Evolutionary conservation across 371 early-diverging fungal genomes (phyloP).

Genomic region (Mortierella polycephala): DNA sequence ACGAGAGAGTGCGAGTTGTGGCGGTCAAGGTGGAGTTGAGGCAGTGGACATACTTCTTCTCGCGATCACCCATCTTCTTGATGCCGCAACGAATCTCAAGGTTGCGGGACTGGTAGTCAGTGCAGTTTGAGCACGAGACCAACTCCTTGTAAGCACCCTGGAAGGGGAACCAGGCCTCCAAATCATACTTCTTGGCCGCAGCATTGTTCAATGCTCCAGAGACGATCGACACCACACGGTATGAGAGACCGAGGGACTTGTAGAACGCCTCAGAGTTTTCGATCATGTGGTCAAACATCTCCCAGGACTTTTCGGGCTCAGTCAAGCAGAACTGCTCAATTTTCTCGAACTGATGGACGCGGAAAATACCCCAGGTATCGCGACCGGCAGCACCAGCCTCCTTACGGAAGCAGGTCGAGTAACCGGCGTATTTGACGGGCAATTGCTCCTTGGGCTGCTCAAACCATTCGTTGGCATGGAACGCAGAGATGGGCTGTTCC

Average conservation of each 20-base stretch:
- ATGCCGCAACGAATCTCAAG: conserved; percentile 98
- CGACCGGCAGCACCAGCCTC: conserved; percentile 99
- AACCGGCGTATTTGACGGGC: conserved; percentile 97
- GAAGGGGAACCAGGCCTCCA: conserved; percentile 99
- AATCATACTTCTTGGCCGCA: conserved; percentile 99
- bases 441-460: conserved; percentile 90
- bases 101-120: conserved; percentile 97
- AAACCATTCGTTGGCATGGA: conserved; percentile 98
- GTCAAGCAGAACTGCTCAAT: conserved; percentile 99
- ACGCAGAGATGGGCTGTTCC: conserved; percentile 99
- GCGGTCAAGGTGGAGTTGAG: conserved; percentile 99
- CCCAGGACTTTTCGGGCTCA: conserved; percentile 97
- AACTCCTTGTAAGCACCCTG: conserved; percentile 99
- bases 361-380: conserved; percentile 99
- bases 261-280: conserved; percentile 95
- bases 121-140: conserved; percentile 99
- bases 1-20: conserved; percentile 98
- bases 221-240: conserved; percentile 95
- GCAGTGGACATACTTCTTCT: conserved; percentile 99
- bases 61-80: conserved; percentile 95
- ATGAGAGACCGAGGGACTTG: conserved; percentile 94
- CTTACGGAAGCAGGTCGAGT: conserved; percentile 99
- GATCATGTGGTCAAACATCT: conserved; percentile 98
- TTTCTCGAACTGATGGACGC: conserved; percentile 99
- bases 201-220: conserved; percentile 99